Percentiles rank a stretch among this genome's conserved stretches.
Evolutionary conservation across 75 land plant species (phyloP).

Genomic region (Ceratopteris richardii): DNA sequence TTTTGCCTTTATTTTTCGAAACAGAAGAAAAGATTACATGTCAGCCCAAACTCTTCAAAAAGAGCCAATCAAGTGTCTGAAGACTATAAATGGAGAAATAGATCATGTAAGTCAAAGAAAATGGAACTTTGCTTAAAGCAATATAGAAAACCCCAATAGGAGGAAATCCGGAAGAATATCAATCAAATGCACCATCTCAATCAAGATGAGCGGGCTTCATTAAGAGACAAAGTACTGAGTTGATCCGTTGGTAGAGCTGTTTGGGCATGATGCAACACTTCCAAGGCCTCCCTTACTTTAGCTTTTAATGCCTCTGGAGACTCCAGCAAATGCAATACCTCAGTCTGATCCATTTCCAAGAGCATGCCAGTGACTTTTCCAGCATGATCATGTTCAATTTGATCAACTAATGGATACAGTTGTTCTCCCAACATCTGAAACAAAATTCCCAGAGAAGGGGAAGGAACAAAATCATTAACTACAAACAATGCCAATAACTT

Average conservation of each 20-base stretch:
- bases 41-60: too few relatives aligned
- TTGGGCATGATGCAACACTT: conserved; percentile 41
- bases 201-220: conserved; percentile 27
- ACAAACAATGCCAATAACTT: background rate
- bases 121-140: too few relatives aligned
- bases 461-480: background rate
- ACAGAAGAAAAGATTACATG: too few relatives aligned
- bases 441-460: background rate
- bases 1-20: too few relatives aligned
- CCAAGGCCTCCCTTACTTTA: conserved; percentile 94
- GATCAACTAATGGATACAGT: conserved; percentile 80
- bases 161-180: background rate
- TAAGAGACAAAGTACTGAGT: conserved; percentile 45
- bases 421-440: conserved; percentile 84
- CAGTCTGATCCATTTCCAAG: conserved; percentile 95
- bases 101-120: too few relatives aligned
- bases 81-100: too few relatives aligned
- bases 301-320: conserved; percentile 87
- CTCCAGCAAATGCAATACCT: conserved; percentile 81
- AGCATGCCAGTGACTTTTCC: conserved; percentile 99
- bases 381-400: conserved; percentile 81
- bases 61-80: too few relatives aligned
- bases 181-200: too few relatives aligned
- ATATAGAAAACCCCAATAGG: too few relatives aligned
- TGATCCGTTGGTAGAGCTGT: conserved; percentile 44